Evolutionary conservation across 352 stramenopile species (phyloP).

Genomic region (Pythium dissimile): DNA sequence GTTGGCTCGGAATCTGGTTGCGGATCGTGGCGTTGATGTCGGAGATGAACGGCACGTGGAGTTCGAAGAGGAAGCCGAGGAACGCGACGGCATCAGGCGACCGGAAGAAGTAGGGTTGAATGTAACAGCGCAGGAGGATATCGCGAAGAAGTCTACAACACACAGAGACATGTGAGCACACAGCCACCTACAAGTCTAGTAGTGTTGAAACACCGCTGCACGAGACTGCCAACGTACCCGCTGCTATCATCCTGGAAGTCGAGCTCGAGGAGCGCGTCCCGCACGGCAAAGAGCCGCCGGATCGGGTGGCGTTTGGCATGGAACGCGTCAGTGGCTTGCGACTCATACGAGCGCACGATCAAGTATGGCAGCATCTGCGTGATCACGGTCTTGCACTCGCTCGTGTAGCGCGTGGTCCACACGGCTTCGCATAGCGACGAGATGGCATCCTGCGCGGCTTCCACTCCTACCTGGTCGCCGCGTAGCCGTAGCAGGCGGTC

Average conservation of each 20-base stretch:
- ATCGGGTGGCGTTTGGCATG: conserved; percentile 71
- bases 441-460: conserved; percentile 63
- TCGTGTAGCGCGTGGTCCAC: conserved; percentile 65
- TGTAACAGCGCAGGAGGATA: conserved; percentile 85
- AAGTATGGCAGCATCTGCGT: conserved; percentile 83
- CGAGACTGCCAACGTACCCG: conserved; percentile 29
- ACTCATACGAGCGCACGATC: conserved; percentile 78
- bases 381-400: conserved; percentile 59
- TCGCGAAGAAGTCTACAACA: conserved; percentile 52
- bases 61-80: conserved; percentile 82
- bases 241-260: conserved; percentile 85
- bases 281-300: conserved; percentile 68
- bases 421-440: conserved; percentile 68
- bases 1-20: conserved; percentile 83
- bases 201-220: not conserved
- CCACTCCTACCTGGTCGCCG: conserved; percentile 37
- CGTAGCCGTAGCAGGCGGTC: conserved; percentile 54
- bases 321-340: conserved; percentile 41
- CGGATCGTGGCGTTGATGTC: conserved; percentile 88
- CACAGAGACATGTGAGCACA: too few relatives aligned
- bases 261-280: conserved; percentile 70
- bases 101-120: conserved; percentile 82
- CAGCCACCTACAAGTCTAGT: too few relatives aligned
- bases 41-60: conserved; percentile 78
- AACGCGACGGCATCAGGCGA: conserved; percentile 81